Base-by-base conservation (phyloP, 1,139 yeast genomes). In the Sugiyamaella grinbergsii region DNA sequence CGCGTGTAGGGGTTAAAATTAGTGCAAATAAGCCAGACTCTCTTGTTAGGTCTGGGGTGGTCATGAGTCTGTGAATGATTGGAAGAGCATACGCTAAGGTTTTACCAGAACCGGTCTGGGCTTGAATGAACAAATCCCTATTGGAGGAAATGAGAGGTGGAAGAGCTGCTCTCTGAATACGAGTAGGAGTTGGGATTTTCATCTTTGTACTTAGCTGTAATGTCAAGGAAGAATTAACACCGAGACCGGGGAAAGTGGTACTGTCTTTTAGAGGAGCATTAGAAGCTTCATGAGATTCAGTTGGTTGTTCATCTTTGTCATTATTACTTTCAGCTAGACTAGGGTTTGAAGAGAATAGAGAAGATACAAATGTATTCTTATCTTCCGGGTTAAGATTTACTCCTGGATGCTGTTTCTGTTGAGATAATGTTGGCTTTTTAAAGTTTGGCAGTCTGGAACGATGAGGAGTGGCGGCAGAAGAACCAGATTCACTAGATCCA, bases 91-190 rank as follows among this genome's bases (percentile, higher is more conserved):
- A 93, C 0, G 98, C 83, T 54, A 91, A 71, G 0, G 98, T 90
- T 66, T 91, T 91, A 68, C 98, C 98, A 0, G 96, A 88, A 49
- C 98, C 98, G 0, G 98, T 91, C 68, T 90, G 97, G 0, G 98
- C 96, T 63, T 88, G 94, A 46, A 90, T 86, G 59, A 91, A 85
- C 52, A 89, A 71, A 68, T 91, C 97, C 28, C 76, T 69, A 42
- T 81, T 78, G 16, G 57, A 45, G 1, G 58, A 51, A 2, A 83
- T 62, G 52, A 93, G 69, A 45, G 77, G 76, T 1, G 98, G 96
- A n/a, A 91, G 73, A 0, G 87, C 94, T 5, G 83, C 72, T 58
- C 88, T 78, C 69, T 93, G 98, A 57, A 93, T 89, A 59, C 81
- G 81, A 0, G 98, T 93, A 1, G 98, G 98, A 18, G 81, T 75